Conservation (phyloP, 306 rosid species). For the Trichosanthes cucumerina region DNA sequence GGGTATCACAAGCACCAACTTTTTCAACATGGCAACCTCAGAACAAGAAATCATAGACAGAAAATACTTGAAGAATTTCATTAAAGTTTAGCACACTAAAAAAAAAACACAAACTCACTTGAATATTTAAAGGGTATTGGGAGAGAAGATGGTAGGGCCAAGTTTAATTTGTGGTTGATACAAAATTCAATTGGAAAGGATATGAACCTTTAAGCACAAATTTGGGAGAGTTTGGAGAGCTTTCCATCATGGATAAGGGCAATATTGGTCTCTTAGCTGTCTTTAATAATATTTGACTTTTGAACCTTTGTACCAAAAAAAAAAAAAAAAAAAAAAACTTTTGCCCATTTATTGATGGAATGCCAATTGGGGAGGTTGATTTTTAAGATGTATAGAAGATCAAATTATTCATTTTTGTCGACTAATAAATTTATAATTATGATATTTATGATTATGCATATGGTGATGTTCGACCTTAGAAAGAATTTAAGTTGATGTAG, state of each 20-base stretch:
- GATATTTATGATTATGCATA: background rate
- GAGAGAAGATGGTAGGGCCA: conserved; percentile 1
- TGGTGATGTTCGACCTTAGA: no score
- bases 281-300: background rate
- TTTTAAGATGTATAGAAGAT: background rate
- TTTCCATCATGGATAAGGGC: no score
- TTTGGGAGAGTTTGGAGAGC: background rate
- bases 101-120: background rate
- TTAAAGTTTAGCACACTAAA: background rate
- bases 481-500: no score
- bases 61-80: background rate
- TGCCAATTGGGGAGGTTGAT: background rate
- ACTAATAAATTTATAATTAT: background rate
- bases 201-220: background rate
- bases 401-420: background rate
- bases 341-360: background rate
- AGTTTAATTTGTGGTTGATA: background rate
- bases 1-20: background rate
- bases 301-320: background rate
- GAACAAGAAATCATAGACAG: background rate
- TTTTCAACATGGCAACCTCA: background rate
- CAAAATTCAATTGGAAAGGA: background rate
- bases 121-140: background rate
- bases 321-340: background rate
- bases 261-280: background rate